Conservation (phyloP, 2,329 filamentous ascomycete species). For the Pleoardoris graminearum region DNA sequence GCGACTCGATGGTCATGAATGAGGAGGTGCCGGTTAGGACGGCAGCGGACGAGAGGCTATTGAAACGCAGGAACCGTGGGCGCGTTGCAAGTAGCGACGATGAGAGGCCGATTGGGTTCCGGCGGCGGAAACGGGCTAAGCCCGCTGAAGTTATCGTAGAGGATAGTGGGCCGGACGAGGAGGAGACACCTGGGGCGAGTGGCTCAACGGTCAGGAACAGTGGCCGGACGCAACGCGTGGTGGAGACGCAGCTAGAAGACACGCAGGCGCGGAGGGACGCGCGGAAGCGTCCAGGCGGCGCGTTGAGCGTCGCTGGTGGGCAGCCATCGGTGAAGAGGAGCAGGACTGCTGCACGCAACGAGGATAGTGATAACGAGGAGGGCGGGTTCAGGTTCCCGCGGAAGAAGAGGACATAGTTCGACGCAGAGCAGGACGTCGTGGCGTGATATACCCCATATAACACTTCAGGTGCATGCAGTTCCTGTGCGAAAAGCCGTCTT, state of each 20-base stretch:
- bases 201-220: constrained; percentile 26
- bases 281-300: constrained; percentile 31
- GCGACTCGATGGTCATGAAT: constrained; percentile 76
- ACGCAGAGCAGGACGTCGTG: neutral
- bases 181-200: constrained; percentile 21
- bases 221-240: constrained; percentile 29
- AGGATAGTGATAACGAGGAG: constrained; percentile 62
- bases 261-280: constrained; percentile 25
- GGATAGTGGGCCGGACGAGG: constrained; percentile 38
- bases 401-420: constrained; percentile 11
- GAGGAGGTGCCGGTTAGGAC: constrained; percentile 22
- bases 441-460: neutral
- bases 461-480: neutral
- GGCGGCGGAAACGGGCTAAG: constrained; percentile 21
- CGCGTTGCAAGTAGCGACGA: constrained; percentile 23
- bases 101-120: constrained; percentile 36
- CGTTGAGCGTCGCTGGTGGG: constrained; percentile 23
- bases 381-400: constrained; percentile 59
- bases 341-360: constrained; percentile 33
- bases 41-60: constrained; percentile 17
- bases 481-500: neutral
- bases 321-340: constrained; percentile 36
- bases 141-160: constrained; percentile 31
- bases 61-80: constrained; percentile 12
- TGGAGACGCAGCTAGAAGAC: constrained; percentile 39